Evolutionary conservation across 257 asterid species (phyloP).

Genomic region (Solanum appendiculatum): DNA sequence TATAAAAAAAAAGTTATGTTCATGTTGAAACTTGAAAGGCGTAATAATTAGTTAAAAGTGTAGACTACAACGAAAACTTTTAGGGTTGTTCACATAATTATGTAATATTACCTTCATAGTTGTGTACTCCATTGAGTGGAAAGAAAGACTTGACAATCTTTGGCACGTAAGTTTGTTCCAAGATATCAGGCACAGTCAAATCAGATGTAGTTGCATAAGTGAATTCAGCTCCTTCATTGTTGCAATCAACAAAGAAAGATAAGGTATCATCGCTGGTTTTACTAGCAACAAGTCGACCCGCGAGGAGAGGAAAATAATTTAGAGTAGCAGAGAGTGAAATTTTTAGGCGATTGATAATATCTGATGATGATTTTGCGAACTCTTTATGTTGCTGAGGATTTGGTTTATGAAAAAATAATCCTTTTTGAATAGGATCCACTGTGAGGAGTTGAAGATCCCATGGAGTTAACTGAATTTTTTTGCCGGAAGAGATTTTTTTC

Average conservation of each 20-base stretch:
- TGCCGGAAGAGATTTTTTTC: not conserved
- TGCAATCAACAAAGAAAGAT: constrained; percentile 27
- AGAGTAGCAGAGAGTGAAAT: constrained; percentile 33
- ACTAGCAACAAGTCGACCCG: constrained; percentile 34
- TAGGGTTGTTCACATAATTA: not conserved
- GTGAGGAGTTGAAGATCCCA: constrained; percentile 24
- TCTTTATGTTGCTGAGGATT: not conserved
- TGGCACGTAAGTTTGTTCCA: constrained; percentile 12
- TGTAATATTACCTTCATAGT: constrained; percentile 12
- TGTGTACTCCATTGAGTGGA: constrained; percentile 19
- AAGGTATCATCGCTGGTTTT: constrained; percentile 1
- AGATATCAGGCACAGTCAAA: constrained; percentile 9
- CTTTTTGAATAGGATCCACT: constrained; percentile 25
- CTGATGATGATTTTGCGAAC: not conserved
- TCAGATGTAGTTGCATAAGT: constrained; percentile 15
- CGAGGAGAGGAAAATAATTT: constrained; percentile 39
- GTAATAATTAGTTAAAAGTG: too few species aligned
- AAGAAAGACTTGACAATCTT: constrained; percentile 16
- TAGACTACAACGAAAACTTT: not conserved
- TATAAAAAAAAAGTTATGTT: not conserved
- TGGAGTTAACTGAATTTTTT: constrained; percentile 18
- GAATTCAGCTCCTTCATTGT: constrained; percentile 25
- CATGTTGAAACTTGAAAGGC: not conserved
- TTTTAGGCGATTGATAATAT: constrained; percentile 20
- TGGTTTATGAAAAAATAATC: constrained; percentile 28